phyloP scores from a whole-genome alignment of 768 basidiomycete genomes.

The Gloeopeniophorella convolvens region DNA sequence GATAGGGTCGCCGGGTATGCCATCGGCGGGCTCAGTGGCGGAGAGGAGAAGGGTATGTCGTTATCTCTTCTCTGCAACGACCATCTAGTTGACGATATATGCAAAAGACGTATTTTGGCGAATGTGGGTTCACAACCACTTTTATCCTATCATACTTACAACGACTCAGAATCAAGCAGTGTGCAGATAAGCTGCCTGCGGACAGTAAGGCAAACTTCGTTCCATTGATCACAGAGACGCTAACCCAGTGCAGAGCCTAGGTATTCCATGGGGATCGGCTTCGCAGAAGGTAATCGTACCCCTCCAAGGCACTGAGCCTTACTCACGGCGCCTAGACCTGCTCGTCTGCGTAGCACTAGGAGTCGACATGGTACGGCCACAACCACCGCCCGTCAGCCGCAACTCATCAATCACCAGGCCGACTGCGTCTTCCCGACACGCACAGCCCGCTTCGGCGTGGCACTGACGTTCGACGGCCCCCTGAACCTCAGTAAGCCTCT shows the following conservation, averaged over 20 bases:
- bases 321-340: constrained; percentile 46
- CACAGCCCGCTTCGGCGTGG: constrained; percentile 87
- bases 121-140: constrained; percentile 44
- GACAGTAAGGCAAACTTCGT: constrained; percentile 48
- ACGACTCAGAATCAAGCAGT: constrained; percentile 66
- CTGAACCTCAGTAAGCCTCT: constrained; percentile 75
- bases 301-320: background rate
- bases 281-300: constrained; percentile 65
- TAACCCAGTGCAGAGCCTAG: constrained; percentile 53
- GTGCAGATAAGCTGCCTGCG: constrained; percentile 68
- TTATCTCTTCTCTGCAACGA: background rate
- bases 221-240: background rate
- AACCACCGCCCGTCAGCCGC: background rate
- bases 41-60: constrained; percentile 77
- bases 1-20: constrained; percentile 83
- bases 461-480: constrained; percentile 74
- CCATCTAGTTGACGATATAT: background rate
- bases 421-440: constrained; percentile 93
- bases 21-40: constrained; percentile 85
- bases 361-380: constrained; percentile 72
- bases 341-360: constrained; percentile 89
- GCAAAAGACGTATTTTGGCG: constrained; percentile 72
- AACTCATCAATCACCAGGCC: constrained; percentile 41
- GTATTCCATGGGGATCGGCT: constrained; percentile 91
- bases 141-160: constrained; percentile 16